Evolutionary conservation across 139 green algal genomes (phyloP).

Genomic region (Asterochloris sp.): DNA sequence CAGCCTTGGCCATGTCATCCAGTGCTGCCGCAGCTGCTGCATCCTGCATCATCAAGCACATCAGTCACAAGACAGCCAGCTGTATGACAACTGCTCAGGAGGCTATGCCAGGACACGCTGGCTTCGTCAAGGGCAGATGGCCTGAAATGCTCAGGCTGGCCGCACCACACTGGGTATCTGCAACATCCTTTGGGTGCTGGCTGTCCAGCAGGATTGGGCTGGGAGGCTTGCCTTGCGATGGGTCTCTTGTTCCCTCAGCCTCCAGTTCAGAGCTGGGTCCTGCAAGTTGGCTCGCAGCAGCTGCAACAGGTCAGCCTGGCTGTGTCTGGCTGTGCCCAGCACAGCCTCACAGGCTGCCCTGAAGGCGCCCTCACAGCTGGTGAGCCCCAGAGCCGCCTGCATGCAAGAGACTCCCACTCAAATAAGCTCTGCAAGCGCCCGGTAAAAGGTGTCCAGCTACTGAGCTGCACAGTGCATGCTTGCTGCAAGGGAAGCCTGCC

Average conservation of each 20-base stretch:
- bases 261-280: constrained; percentile 76
- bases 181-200: too few relatives aligned
- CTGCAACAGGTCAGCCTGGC: constrained; percentile 6
- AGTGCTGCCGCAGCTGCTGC: neutral
- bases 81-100: too few relatives aligned
- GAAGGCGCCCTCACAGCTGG: constrained; percentile 57
- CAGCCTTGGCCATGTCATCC: neutral
- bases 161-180: too few relatives aligned
- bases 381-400: constrained; percentile 38
- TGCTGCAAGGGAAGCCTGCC: too few relatives aligned
- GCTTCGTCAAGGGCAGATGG: too few relatives aligned
- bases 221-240: too few relatives aligned
- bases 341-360: constrained; percentile 26
- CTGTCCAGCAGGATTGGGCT: too few relatives aligned
- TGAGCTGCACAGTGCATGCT: too few relatives aligned
- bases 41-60: constrained; percentile 1
- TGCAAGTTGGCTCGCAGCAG: constrained; percentile 64
- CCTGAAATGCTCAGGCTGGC: too few relatives aligned
- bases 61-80: neutral
- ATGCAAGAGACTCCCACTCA: neutral
- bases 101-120: too few relatives aligned
- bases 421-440: neutral
- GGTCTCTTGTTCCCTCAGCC: neutral
- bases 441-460: too few relatives aligned
- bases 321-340: constrained; percentile 32